phyloP scores from a whole-genome alignment of 257 asterid genomes.

The Solanum chiquidenum region DNA sequence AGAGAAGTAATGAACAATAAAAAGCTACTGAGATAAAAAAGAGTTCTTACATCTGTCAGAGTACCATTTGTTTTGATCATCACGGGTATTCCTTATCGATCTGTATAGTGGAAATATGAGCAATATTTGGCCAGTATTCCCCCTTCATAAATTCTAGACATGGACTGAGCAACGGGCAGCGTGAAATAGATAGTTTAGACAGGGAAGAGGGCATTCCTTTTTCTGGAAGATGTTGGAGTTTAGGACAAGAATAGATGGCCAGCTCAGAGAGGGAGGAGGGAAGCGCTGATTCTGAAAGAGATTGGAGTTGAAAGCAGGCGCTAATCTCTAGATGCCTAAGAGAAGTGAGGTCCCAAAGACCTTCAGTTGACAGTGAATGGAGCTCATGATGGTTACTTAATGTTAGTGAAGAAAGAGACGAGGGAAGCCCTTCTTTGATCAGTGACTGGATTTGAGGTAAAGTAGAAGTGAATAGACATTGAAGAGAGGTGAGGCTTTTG shows the following conservation, averaged over 20 bases:
- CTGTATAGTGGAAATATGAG: neutral
- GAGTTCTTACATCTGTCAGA: neutral
- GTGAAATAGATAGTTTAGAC: neutral
- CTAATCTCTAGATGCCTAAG: accelerated
- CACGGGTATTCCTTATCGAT: neutral
- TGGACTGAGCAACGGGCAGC: neutral
- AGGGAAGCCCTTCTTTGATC: neutral
- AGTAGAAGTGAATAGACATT: neutral
- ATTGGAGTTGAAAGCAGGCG: neutral
- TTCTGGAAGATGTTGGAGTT: neutral
- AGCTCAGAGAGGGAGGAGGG: neutral
- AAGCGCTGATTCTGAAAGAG: neutral
- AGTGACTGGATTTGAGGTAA: neutral
- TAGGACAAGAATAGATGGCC: accelerated
- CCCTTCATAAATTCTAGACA: neutral
- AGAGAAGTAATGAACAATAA: neutral
- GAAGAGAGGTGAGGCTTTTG: neutral
- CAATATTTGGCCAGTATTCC: neutral
- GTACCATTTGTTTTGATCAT: neutral
- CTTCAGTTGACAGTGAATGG: neutral
- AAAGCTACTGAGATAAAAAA: neutral
- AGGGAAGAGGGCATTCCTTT: neutral
- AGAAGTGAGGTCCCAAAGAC: neutral
- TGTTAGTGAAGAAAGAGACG: neutral
- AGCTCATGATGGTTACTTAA: accelerated